Evolutionary conservation across 2,329 filamentous ascomycete species (phyloP), one percentile per base, ranked within the genome.

Genomic region (Colletotrichum abscissum): DNA sequence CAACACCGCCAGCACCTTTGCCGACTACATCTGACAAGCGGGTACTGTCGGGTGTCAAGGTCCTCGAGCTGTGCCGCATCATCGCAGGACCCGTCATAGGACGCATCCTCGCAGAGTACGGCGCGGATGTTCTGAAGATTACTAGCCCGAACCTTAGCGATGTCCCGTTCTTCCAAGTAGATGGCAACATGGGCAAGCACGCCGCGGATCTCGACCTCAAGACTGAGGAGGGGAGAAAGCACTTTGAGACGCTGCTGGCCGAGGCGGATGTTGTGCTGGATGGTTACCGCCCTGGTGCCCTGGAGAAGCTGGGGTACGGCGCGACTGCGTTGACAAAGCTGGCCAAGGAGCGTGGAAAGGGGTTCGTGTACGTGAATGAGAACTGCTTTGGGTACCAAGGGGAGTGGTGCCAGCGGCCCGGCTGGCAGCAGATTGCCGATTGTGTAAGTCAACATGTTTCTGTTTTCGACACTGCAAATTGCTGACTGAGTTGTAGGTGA

Each of bases 51-150:
- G 93, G 93, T 0, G 86, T 95, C 79, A 92, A 92, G 75, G 92
- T 95, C 6, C 86, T 95, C 5, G 93, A 95, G 78, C 83, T 95
- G 35, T 93, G 92, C 78, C 90, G 93, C 54, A 91, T 95, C 77
- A 94, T 95, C 75, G 93, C 93, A 4, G 93, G 92, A 0, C 93
- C 93, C n/a, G 90, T 91, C 5, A 91, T 95, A 76, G 90, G 90
- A 3, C 89, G 92, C 35, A 91, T 91, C 1, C 86, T 95, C 0
- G 92, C 91, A n/a, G 93, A 94, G 74, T 92, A 94, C 78, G 93
- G 93, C 2, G 93, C 93, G 8, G 89, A 92, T 66, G 92, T 95
- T 0, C 86, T 95, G 76, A 93, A 94, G 77, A 86, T 95, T 58
- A 94, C 92, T 3, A 90, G 90, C 8, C 88, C 91, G 0, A 84